phyloP scores from a whole-genome alignment of 2,329 filamentous ascomycete species.

The Cordyceps cicadae region DNA sequence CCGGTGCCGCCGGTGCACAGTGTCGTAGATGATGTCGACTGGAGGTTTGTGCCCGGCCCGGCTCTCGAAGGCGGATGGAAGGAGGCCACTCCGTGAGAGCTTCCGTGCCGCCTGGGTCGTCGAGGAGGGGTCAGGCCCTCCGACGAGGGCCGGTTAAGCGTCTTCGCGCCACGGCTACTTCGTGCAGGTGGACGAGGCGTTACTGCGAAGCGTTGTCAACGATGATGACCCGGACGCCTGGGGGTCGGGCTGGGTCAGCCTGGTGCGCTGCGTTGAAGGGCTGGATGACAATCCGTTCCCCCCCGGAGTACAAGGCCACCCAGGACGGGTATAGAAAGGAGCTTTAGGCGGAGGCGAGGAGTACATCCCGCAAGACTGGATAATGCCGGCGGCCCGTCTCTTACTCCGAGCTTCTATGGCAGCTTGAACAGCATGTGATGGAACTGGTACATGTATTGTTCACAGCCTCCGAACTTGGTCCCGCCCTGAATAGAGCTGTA shows the following conservation, averaged over 20 bases:
- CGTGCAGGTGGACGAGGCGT: neutral
- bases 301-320: neutral
- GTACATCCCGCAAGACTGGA: neutral
- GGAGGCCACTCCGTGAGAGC: neutral
- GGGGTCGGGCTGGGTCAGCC: neutral
- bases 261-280: neutral
- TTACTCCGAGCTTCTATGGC: neutral
- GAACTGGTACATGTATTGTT: neutral
- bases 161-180: neutral
- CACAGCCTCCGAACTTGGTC: neutral
- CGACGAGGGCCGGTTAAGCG: neutral
- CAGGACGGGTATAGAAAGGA: neutral
- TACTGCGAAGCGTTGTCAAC: neutral
- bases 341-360: neutral
- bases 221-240: neutral
- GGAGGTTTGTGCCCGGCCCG: constrained; percentile 10
- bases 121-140: neutral
- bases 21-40: constrained; percentile 10
- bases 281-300: neutral
- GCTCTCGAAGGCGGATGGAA: constrained; percentile 2
- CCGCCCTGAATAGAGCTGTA: neutral
- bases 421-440: neutral
- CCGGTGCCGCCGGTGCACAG: neutral
- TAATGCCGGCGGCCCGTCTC: neutral
- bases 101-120: neutral